These are phyloP conservation scores for Rhododendron griersonianum DNA, from an alignment of 148 eudicot genomes.

Conservation along the genomic window DNA sequence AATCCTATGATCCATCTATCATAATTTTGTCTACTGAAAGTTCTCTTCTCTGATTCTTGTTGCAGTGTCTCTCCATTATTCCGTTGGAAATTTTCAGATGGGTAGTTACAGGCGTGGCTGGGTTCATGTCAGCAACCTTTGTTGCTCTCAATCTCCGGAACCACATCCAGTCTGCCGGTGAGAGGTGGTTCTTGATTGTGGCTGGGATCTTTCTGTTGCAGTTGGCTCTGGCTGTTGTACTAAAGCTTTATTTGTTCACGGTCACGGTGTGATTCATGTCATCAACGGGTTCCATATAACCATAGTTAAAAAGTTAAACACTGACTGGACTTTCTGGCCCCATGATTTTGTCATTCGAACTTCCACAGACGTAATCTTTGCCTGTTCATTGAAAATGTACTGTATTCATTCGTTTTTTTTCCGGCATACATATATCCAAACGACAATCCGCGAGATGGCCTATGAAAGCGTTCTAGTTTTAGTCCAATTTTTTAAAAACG, in stretches of 20 bases:
- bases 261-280: slow-evolving; percentile 36
- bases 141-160: slow-evolving; percentile 90
- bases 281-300: neutral
- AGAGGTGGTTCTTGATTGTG: slow-evolving; percentile 93
- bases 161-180: slow-evolving; percentile 84
- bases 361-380: neutral
- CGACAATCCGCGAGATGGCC: neutral
- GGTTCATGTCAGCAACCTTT: slow-evolving; percentile 88
- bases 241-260: slow-evolving; percentile 78
- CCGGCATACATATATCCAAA: neutral
- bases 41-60: slow-evolving; percentile 2
- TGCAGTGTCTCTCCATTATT: slow-evolving; percentile 84
- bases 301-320: slow-evolving; percentile 13
- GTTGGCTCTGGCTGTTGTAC: slow-evolving; percentile 73
- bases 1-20: neutral
- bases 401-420: slow-evolving; percentile 47
- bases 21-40: neutral
- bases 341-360: slow-evolving; percentile 6
- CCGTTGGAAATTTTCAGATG: slow-evolving; percentile 78
- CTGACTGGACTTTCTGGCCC: slow-evolving; percentile 15
- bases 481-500: neutral
- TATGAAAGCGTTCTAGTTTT: neutral
- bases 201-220: slow-evolving; percentile 88
- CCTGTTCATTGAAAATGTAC: slow-evolving; percentile 7
- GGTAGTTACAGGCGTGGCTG: slow-evolving; percentile 89